These are phyloP conservation scores for Epichloe sibirici DNA, from an alignment of 2,329 filamentous ascomycete species.

Conservation along the genomic window DNA sequence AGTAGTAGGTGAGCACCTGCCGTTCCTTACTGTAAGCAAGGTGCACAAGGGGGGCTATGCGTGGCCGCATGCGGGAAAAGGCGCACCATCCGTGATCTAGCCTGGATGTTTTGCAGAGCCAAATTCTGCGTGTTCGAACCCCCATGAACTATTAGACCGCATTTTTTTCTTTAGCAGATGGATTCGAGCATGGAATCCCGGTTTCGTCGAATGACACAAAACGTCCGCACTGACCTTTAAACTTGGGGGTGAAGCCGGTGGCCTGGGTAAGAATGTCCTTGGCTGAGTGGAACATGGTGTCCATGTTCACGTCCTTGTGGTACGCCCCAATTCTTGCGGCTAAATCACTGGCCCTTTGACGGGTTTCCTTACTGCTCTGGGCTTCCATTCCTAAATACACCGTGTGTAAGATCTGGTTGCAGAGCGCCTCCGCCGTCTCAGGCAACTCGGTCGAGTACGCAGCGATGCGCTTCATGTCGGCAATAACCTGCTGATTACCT, in stretches of 20 bases:
- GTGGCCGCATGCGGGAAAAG: not conserved
- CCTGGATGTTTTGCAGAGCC: conserved; percentile 55
- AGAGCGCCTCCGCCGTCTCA: conserved; percentile 42
- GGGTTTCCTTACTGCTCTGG: conserved; percentile 51
- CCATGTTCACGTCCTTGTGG: conserved; percentile 64
- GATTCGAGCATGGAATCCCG: not conserved
- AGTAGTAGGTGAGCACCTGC: conserved; percentile 24
- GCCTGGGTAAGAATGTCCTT: conserved; percentile 46
- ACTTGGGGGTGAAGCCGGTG: conserved; percentile 37
- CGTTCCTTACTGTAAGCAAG: not conserved
- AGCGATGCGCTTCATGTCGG: conserved; percentile 14
- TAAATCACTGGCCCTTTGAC: conserved; percentile 51
- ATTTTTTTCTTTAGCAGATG: not conserved
- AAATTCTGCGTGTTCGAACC: conserved; percentile 47
- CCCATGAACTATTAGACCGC: conserved; percentile 32
- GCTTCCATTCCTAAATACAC: conserved; percentile 54
- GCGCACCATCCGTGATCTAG: conserved; percentile 47
- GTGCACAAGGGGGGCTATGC: not conserved
- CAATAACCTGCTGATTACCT: conserved; percentile 15
- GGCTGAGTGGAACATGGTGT: conserved; percentile 35
- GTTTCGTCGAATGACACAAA: not conserved
- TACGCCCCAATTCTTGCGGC: conserved; percentile 52
- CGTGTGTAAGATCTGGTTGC: conserved; percentile 23
- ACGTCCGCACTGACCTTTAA: conserved; percentile 40
- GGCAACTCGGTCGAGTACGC: conserved; percentile 29